Evolutionary conservation across 1,139 yeast genomes (phyloP).

Genomic region (Geotrichum cucujoidarum): DNA sequence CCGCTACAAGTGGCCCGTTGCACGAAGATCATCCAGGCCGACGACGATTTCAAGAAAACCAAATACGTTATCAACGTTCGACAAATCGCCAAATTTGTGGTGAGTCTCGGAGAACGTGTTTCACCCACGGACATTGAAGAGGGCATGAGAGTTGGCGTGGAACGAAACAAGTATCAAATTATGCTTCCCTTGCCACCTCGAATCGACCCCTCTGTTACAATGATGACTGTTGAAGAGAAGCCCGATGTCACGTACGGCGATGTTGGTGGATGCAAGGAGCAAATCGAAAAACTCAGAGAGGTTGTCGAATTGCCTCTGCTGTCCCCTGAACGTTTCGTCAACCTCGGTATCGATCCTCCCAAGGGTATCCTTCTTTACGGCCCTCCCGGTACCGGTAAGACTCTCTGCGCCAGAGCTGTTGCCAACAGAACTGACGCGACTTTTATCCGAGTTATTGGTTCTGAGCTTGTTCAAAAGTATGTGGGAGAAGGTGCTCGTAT

Average conservation of each 20-base stretch:
- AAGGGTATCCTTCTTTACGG: slow-evolving; percentile 94
- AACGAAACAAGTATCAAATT: slow-evolving; percentile 92
- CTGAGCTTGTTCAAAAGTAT: slow-evolving; percentile 94
- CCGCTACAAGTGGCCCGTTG: slow-evolving; percentile 98
- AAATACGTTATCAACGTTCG: slow-evolving; percentile 94
- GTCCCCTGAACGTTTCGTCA: slow-evolving; percentile 94
- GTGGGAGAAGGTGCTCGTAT: slow-evolving; percentile 99
- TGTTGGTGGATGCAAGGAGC: slow-evolving; percentile 97
- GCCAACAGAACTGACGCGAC: slow-evolving; percentile 99
- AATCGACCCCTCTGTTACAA: slow-evolving; percentile 96
- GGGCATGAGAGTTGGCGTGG: slow-evolving; percentile 99
- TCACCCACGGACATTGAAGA: slow-evolving; percentile 98
- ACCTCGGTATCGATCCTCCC: slow-evolving; percentile 96
- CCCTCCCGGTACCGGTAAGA: slow-evolving; percentile 98
- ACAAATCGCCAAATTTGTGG: slow-evolving; percentile 94
- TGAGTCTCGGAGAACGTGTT: slow-evolving; percentile 91
- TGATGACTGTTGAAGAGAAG: slow-evolving; percentile 99
- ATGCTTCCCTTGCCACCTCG: slow-evolving; percentile 96
- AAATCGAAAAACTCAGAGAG: slow-evolving; percentile 92
- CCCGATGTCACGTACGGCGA: slow-evolving; percentile 83
- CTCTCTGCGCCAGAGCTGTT: slow-evolving; percentile 96
- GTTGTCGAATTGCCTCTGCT: slow-evolving; percentile 93
- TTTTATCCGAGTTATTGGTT: slow-evolving; percentile 93
- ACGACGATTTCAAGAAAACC: slow-evolving; percentile 69
- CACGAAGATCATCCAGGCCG: slow-evolving; percentile 82